Evolutionary conservation across 2,329 filamentous ascomycete species (phyloP).

Genomic region (Aotearoamyces nothofagi): DNA sequence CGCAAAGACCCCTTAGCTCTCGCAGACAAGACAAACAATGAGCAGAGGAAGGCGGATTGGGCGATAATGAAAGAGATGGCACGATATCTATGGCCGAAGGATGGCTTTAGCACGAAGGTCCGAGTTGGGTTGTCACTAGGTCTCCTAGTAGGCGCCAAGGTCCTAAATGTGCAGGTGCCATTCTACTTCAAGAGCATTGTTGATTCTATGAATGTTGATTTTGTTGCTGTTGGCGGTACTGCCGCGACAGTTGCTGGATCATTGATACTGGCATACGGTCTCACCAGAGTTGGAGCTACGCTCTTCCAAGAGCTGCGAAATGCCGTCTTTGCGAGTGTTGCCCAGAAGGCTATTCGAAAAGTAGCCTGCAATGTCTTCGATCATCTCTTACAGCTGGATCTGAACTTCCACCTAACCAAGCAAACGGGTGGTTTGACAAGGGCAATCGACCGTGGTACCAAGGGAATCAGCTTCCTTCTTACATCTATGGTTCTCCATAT

Average conservation of each 20-base stretch:
- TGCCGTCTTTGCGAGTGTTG: conserved; percentile 90
- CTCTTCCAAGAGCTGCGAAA: conserved; percentile 90
- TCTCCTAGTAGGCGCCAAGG: conserved; percentile 77
- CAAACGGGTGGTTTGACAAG: conserved; percentile 90
- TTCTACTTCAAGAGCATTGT: conserved; percentile 99
- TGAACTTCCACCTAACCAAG: conserved; percentile 85
- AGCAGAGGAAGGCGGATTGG: conserved; percentile 95
- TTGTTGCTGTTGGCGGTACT: conserved; percentile 73
- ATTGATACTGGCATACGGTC: conserved; percentile 87
- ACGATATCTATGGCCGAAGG: conserved; percentile 89
- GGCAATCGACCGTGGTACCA: conserved; percentile 91
- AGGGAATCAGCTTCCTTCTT: conserved; percentile 92
- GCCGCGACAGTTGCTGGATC: conserved; percentile 79
- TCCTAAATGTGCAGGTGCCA: conserved; percentile 92
- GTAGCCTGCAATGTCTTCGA: conserved; percentile 89
- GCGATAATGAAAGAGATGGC: conserved; percentile 98
- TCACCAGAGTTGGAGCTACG: conserved; percentile 74
- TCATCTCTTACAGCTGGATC: conserved; percentile 74
- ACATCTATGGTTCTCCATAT: conserved; percentile 99
- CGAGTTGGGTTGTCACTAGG: conserved; percentile 75
- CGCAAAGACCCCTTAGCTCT: conserved; percentile 42
- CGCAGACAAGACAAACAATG: conserved; percentile 55
- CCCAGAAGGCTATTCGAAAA: conserved; percentile 85
- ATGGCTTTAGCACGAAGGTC: conserved; percentile 66
- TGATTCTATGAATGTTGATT: conserved; percentile 94